phyloP scores from a whole-genome alignment of 2,329 filamentous ascomycete genomes.

The Arthrobotrys entomopaga region DNA sequence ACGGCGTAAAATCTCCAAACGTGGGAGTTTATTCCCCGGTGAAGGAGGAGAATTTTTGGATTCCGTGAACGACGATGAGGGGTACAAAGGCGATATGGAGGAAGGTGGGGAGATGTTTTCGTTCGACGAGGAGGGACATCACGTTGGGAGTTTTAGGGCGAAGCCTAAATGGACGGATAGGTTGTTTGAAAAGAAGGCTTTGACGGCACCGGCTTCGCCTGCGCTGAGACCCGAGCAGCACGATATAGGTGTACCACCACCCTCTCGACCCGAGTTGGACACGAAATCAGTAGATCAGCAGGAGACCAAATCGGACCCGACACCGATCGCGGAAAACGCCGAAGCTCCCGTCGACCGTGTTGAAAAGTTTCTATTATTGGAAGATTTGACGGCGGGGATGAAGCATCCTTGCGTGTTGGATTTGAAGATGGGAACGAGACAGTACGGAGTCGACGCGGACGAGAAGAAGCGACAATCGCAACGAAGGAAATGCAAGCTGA shows the following conservation, averaged over 20 bases:
- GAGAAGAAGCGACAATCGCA: slow-evolving; percentile 95
- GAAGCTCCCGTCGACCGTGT: slow-evolving; percentile 70
- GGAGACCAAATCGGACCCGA: slow-evolving; percentile 59
- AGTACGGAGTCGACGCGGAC: slow-evolving; percentile 91
- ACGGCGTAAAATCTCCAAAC: slow-evolving; percentile 16
- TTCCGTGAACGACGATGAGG: slow-evolving; percentile 35
- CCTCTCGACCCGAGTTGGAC: slow-evolving; percentile 17
- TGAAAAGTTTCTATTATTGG: slow-evolving; percentile 90
- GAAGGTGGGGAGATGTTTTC: slow-evolving; percentile 45
- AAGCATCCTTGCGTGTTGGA: slow-evolving; percentile 95
- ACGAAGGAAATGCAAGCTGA: slow-evolving; percentile 88
- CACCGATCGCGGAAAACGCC: slow-evolving; percentile 7
- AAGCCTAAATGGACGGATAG: slow-evolving; percentile 52
- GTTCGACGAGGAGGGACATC: slow-evolving; percentile 41
- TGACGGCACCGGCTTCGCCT: slow-evolving; percentile 43
- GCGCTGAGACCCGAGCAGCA: slow-evolving; percentile 20
- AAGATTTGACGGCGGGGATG: slow-evolving; percentile 97
- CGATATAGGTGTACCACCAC: slow-evolving; percentile 21
- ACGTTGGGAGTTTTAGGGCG: slow-evolving; percentile 31
- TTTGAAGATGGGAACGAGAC: slow-evolving; percentile 97
- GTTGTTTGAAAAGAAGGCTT: slow-evolving; percentile 42
- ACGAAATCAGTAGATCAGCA: slow-evolving; percentile 50
- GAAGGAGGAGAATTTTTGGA: slow-evolving; percentile 13
- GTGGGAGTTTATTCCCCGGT: not conserved
- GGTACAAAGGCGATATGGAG: slow-evolving; percentile 53